A percentile compares a stretch with the other conserved stretches of the same genome.
phyloP scores from a whole-genome alignment of 2,329 filamentous ascomycete species.

The Fusarium kyushuense region DNA sequence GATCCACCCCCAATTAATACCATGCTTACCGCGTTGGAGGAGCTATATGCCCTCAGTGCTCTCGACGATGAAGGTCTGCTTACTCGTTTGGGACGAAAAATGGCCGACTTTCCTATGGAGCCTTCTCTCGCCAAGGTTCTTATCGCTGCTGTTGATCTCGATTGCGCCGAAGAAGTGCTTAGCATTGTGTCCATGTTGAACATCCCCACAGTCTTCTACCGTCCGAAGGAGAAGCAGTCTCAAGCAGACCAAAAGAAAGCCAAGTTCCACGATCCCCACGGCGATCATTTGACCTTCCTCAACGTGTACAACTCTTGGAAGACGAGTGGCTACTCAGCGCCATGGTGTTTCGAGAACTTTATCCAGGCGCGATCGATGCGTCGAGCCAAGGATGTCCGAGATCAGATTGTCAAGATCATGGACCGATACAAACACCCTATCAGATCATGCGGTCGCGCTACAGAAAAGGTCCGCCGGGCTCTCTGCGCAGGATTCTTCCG shows the following conservation, averaged over 20 bases:
- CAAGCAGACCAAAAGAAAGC: constrained; percentile 98
- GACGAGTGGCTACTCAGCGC: constrained; percentile 79
- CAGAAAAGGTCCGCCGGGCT: constrained; percentile 86
- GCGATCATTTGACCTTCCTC: constrained; percentile 92
- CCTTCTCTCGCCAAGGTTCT: constrained; percentile 90
- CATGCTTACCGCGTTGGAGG: constrained; percentile 95
- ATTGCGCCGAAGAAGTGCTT: constrained; percentile 93
- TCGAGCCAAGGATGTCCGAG: constrained; percentile 89
- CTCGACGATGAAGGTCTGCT: constrained; percentile 95
- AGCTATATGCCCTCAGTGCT: constrained; percentile 90
- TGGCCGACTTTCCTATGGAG: constrained; percentile 99
- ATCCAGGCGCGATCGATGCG: constrained; percentile 92
- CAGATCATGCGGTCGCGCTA: constrained; percentile 87
- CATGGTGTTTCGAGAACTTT: constrained; percentile 98
- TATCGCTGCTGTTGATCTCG: constrained; percentile 86
- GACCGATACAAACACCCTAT: constrained; percentile 87
- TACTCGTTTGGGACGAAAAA: constrained; percentile 91
- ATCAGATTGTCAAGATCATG: constrained; percentile 95
- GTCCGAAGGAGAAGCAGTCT: constrained; percentile 95
- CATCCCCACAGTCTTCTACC: constrained; percentile 88
- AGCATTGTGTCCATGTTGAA: constrained; percentile 96
- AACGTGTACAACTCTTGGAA: constrained; percentile 99
- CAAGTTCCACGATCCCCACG: constrained; percentile 95
- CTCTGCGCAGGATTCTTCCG: constrained; percentile 96
- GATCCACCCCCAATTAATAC: constrained; percentile 97